Percentiles rank a stretch among this genome's conserved stretches.
phyloP scores from a whole-genome alignment of 2,329 filamentous ascomycete species.

The Plenodomus tracheiphilus region DNA sequence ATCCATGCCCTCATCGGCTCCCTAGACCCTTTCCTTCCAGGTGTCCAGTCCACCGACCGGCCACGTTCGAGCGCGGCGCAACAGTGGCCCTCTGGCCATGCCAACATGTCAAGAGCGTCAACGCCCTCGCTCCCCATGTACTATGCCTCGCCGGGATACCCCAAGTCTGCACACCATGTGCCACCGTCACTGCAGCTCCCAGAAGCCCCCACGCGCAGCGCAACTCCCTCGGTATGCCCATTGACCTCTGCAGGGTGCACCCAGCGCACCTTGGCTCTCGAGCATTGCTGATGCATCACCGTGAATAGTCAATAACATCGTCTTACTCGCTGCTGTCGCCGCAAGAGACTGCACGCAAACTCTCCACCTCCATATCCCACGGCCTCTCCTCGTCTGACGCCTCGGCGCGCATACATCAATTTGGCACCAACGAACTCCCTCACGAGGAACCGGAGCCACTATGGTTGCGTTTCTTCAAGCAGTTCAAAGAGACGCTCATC shows the following conservation, averaged over 20 bases:
- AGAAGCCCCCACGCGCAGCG: conserved; percentile 30
- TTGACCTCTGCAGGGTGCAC: neutral
- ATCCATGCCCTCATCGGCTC: neutral
- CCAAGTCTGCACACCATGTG: conserved; percentile 29
- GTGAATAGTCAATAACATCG: conserved; percentile 48
- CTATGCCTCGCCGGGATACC: conserved; percentile 49
- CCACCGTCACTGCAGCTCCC: conserved; percentile 38
- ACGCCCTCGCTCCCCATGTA: conserved; percentile 62
- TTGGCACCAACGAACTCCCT: conserved; percentile 92
- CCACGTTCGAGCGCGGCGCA: conserved; percentile 39
- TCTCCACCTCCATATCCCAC: conserved; percentile 80
- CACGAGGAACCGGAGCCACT: conserved; percentile 91
- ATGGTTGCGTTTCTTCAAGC: conserved; percentile 92
- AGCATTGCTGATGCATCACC: conserved; percentile 18
- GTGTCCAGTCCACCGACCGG: conserved; percentile 20
- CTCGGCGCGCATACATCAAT: conserved; percentile 72
- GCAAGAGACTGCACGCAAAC: conserved; percentile 73
- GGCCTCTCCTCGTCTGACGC: conserved; percentile 84
- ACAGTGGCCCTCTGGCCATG: conserved; percentile 48
- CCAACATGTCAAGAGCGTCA: conserved; percentile 65
- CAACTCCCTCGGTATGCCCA: conserved; percentile 34
- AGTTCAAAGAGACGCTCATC: conserved; percentile 96
- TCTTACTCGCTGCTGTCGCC: conserved; percentile 69
- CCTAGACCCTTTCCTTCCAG: conserved; percentile 4
- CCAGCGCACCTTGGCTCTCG: neutral